Base-by-base conservation (phyloP, 257 asterid species). In the Solanum virginianum region DNA sequence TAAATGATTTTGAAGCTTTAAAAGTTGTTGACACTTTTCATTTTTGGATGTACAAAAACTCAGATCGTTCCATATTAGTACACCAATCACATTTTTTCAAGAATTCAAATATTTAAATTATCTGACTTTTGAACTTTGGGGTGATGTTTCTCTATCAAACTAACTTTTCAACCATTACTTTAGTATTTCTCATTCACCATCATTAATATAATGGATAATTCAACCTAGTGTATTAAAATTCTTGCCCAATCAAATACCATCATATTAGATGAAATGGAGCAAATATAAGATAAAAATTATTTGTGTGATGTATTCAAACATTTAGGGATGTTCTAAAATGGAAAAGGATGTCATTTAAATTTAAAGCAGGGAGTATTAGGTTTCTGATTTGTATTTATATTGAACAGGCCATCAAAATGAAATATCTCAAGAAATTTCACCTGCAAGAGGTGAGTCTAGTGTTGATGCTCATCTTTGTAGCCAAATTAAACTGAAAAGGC, bases 401-500 rank as follows among this genome's bases (percentile, higher is more conserved):
- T 77, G 24, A 1, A 24, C 82, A 77, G 82, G 3, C 45, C 22
- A 7, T 22, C 63, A 51, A 11, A 26, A 90, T 81, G 86, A 84
- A 72, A 43, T 32, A 83, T 85, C 75, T 69, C 90, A 84, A 32
- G 85, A 82, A 53, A 87, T 85, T 75, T 86, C 82, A 75, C 90
- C n/a, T 70, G 79, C 90, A 49, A 74, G 41, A 81, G 47, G 87
- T 24, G 88, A 87, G 83, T 72, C 86, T 51, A 51, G 74, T 63
- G 85, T 41, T 22, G 85, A 86, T 80, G 47, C 85, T 24, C 63
- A 39, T 77, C 82, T 77, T 77, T 75, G 5, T 15, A 26, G 39
- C 71, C 86, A 85, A 89, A 87, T 80, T 87, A 81, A 86, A 84
- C 85, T 85, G 91, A 86, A 80, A 41, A 88, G 93, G 80, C 88